These are phyloP conservation scores for Lentinula boryana DNA, from an alignment of 768 basidiomycete species.

Conservation along the genomic window DNA sequence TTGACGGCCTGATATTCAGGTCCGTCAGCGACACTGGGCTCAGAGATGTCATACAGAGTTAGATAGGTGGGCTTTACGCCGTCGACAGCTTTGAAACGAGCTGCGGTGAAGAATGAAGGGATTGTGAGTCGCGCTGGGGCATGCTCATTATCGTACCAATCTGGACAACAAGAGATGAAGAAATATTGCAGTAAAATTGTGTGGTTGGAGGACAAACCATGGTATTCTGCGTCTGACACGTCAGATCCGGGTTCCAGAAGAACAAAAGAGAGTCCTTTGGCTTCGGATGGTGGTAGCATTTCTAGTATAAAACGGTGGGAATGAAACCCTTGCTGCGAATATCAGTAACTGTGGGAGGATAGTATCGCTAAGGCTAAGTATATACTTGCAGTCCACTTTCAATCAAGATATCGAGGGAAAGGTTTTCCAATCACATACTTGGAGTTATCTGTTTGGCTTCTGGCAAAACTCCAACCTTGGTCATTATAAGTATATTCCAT, in stretches of 20 bases:
- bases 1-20: constrained; percentile 21
- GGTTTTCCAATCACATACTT: too few species aligned
- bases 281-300: constrained; percentile 2
- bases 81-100: constrained; percentile 28
- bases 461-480: too few species aligned
- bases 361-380: not conserved
- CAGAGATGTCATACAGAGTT: constrained; percentile 24
- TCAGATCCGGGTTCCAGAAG: not conserved
- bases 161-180: constrained; percentile 11
- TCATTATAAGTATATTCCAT: too few species aligned
- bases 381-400: too few species aligned
- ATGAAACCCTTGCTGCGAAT: too few species aligned
- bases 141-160: constrained; percentile 32
- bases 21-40: constrained; percentile 16
- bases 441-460: too few species aligned
- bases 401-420: too few species aligned
- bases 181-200: not conserved
- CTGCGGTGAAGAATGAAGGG: constrained; percentile 22
- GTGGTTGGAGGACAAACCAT: not conserved
- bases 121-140: constrained; percentile 23
- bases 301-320: not conserved
- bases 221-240: constrained; percentile 4
- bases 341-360: not conserved
- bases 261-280: constrained; percentile 5
- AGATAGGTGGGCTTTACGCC: constrained; percentile 21